These are phyloP conservation scores for Sporobolomyces pararoseus DNA, from an alignment of 768 basidiomycete genomes.

Conservation along the genomic window DNA sequence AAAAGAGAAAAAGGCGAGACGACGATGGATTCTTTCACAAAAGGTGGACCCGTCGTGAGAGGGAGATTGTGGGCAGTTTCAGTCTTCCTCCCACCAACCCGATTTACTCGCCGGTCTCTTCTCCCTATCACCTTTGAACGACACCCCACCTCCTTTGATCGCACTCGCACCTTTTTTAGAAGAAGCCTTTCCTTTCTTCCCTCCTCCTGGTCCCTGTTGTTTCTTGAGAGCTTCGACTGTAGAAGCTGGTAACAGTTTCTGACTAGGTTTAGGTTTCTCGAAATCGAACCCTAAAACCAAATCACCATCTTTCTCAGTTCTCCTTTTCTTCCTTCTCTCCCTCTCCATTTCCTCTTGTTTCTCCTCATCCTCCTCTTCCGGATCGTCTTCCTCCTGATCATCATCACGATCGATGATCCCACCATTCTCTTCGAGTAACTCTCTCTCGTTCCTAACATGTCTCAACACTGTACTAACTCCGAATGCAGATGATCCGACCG, in stretches of 20 bases:
- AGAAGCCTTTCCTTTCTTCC: slow-evolving; percentile 25
- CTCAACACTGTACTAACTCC: slow-evolving; percentile 17
- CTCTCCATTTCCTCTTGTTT: slow-evolving; percentile 6
- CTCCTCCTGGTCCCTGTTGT: not conserved
- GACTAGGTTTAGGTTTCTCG: slow-evolving; percentile 7
- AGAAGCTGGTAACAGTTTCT: not conserved
- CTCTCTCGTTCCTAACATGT: slow-evolving; percentile 19
- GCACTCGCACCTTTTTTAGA: not conserved
- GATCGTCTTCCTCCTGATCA: slow-evolving; percentile 31
- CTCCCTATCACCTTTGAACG: slow-evolving; percentile 30
- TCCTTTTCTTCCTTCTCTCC: slow-evolving; percentile 29
- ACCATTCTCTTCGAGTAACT: not conserved
- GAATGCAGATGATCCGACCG: slow-evolving; percentile 13
- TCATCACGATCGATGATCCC: slow-evolving; percentile 25
- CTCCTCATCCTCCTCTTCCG: slow-evolving; percentile 29
- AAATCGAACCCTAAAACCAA: slow-evolving; percentile 38
- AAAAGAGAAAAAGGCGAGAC: too few species aligned
- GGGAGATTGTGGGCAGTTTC: too few species aligned
- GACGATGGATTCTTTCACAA: not conserved
- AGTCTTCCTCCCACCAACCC: too few species aligned
- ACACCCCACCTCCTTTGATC: not conserved
- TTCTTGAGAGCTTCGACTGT: not conserved
- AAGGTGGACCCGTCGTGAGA: too few species aligned
- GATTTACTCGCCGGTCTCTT: too few species aligned
- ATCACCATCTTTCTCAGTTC: slow-evolving; percentile 38